phyloP scores from a whole-genome alignment of 805 yeast genomes.

The Starmera caribaea region DNA sequence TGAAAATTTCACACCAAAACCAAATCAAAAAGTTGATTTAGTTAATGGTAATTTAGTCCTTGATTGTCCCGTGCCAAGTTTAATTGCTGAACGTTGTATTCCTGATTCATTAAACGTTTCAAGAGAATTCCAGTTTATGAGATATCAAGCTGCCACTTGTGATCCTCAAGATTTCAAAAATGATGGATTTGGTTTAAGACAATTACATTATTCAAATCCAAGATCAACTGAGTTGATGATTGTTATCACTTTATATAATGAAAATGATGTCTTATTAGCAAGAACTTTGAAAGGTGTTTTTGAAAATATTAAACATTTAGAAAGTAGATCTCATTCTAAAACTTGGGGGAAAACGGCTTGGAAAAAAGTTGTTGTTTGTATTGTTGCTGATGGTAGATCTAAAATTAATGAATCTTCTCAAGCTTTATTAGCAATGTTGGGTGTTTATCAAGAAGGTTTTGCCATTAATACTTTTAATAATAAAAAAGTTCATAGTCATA shows the following conservation, averaged over 20 bases:
- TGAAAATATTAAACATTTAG: slow-evolving; percentile 71
- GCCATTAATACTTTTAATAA: slow-evolving; percentile 88
- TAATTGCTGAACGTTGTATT: slow-evolving; percentile 44
- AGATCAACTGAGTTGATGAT: slow-evolving; percentile 80
- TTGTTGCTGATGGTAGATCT: slow-evolving; percentile 87
- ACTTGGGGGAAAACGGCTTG: slow-evolving; percentile 95
- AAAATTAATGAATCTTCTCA: slow-evolving; percentile 73
- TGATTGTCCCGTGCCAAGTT: slow-evolving; percentile 82
- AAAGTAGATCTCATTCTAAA: slow-evolving; percentile 51
- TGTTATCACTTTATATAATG: slow-evolving; percentile 86
- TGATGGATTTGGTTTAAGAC: slow-evolving; percentile 72
- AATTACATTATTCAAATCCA: slow-evolving; percentile 65
- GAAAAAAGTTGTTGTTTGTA: slow-evolving; percentile 86
- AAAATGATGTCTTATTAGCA: slow-evolving; percentile 72
- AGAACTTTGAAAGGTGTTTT: slow-evolving; percentile 86
- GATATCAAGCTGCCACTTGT: slow-evolving; percentile 91
- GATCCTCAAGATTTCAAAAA: slow-evolving; percentile 65
- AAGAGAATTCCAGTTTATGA: slow-evolving; percentile 69
- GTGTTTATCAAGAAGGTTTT: slow-evolving; percentile 91
- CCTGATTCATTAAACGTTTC: slow-evolving; percentile 32
- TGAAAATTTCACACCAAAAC: slow-evolving; percentile 7
- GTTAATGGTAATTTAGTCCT: slow-evolving; percentile 68
- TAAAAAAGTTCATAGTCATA: slow-evolving; percentile 71
- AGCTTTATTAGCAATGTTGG: slow-evolving; percentile 76
- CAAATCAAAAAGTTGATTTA: slow-evolving; percentile 34